Evolutionary conservation across 2,329 filamentous ascomycete species (phyloP).

Genomic region (Claviceps maximensis): DNA sequence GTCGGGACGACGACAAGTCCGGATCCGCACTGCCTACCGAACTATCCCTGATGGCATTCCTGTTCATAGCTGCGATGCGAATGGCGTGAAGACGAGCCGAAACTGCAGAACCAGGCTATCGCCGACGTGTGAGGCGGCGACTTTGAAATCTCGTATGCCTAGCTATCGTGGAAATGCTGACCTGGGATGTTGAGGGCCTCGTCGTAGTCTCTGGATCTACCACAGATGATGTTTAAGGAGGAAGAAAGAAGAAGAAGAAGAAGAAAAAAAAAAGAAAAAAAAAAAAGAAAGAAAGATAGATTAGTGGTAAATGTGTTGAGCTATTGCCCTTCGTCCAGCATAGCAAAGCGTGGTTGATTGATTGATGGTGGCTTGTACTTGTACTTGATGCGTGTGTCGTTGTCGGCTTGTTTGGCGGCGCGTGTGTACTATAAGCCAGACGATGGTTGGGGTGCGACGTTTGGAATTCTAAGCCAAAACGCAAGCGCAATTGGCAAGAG

Average conservation of each 20-base stretch:
- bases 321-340: background rate
- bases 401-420: background rate
- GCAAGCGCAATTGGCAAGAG: background rate
- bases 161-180: background rate
- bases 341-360: background rate
- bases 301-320: background rate
- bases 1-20: constrained; percentile 4
- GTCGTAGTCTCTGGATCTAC: background rate
- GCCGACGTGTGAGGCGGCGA: background rate
- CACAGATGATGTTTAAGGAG: background rate
- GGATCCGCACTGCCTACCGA: constrained; percentile 1
- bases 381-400: background rate
- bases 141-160: background rate
- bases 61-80: constrained; percentile 2
- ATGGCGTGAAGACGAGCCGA: background rate
- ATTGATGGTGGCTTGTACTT: background rate
- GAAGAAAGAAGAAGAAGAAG: too few relatives aligned
- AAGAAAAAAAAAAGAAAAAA: too few relatives aligned
- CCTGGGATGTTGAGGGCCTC: background rate
- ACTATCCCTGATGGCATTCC: constrained; percentile 1
- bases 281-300: too few relatives aligned
- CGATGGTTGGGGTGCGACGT: background rate
- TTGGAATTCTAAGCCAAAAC: background rate
- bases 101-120: background rate
- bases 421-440: background rate